A percentile compares a stretch with the other conserved stretches of the same genome.
Conservation (phyloP, 805 yeast genomes). For the Vanderwaltozyma yarrowii region DNA sequence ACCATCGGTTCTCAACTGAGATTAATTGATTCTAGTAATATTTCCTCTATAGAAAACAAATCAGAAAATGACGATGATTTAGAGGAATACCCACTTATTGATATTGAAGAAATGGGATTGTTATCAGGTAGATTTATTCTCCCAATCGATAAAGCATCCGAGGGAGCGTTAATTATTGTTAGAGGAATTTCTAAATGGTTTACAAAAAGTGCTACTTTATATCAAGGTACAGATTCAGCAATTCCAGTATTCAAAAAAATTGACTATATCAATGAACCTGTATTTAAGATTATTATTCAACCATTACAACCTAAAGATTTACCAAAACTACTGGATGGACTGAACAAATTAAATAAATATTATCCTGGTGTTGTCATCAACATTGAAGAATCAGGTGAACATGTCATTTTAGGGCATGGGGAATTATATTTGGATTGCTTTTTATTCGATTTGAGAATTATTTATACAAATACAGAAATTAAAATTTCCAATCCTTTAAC, state of each 20-base stretch:
- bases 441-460: constrained; percentile 60
- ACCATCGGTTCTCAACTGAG: constrained; percentile 37
- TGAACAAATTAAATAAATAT: constrained; percentile 48
- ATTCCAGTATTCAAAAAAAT: constrained; percentile 29
- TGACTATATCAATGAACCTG: constrained; percentile 42
- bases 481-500: constrained; percentile 81
- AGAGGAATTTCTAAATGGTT: constrained; percentile 51
- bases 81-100: constrained; percentile 32
- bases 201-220: constrained; percentile 53
- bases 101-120: constrained; percentile 34
- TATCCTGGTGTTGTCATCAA: constrained; percentile 59
- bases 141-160: constrained; percentile 40
- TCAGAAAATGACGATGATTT: constrained; percentile 30
- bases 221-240: constrained; percentile 31
- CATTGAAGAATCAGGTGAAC: constrained; percentile 86
- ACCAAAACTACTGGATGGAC: constrained; percentile 61
- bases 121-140: constrained; percentile 65
- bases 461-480: constrained; percentile 56
- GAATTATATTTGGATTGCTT: constrained; percentile 81
- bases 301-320: constrained; percentile 71
- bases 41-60: constrained; percentile 19
- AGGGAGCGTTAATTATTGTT: constrained; percentile 62
- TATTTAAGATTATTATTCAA: constrained; percentile 74
- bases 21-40: constrained; percentile 36
- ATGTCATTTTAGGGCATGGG: constrained; percentile 70